These are phyloP conservation scores for Lasiodiplodia hormozganensis DNA, from an alignment of 2,329 filamentous ascomycete genomes.

Conservation along the genomic window DNA sequence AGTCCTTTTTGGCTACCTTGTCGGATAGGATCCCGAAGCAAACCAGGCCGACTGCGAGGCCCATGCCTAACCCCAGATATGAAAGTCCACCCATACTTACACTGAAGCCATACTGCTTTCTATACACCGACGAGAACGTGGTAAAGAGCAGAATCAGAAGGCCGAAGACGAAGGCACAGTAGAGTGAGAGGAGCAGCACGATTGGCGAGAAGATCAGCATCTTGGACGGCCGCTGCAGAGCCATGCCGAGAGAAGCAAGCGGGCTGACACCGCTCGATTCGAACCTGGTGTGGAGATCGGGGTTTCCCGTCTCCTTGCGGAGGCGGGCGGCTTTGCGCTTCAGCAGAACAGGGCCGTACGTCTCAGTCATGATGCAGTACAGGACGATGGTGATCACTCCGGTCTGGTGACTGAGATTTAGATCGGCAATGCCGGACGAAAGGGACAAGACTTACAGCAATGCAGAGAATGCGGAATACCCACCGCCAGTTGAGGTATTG, in stretches of 20 bases:
- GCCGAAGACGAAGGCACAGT: conserved; percentile 55
- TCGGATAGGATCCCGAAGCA: conserved; percentile 47
- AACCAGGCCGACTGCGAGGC: conserved; percentile 48
- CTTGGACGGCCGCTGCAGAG: conserved; percentile 62
- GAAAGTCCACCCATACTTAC: conserved; percentile 42
- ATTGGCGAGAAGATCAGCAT: conserved; percentile 66
- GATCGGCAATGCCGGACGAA: no score
- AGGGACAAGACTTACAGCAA: neutral
- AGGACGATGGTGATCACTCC: neutral
- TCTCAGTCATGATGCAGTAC: conserved; percentile 49
- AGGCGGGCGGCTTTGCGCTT: conserved; percentile 53
- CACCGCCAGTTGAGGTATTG: conserved; percentile 5
- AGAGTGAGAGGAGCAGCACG: conserved; percentile 56
- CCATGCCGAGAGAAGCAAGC: conserved; percentile 30
- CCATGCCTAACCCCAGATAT: conserved; percentile 46
- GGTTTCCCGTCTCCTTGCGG: conserved; percentile 57
- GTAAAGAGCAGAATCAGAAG: conserved; percentile 50
- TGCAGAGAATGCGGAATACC: neutral
- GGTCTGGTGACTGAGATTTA: neutral
- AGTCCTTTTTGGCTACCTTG: conserved; percentile 36
- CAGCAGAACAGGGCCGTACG: conserved; percentile 56
- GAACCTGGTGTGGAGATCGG: conserved; percentile 48
- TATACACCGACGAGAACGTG: conserved; percentile 46
- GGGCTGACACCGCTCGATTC: conserved; percentile 33
- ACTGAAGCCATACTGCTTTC: conserved; percentile 43